phyloP scores from a whole-genome alignment of 1,139 yeast genomes.

The Arxiozyma slooffiae region DNA sequence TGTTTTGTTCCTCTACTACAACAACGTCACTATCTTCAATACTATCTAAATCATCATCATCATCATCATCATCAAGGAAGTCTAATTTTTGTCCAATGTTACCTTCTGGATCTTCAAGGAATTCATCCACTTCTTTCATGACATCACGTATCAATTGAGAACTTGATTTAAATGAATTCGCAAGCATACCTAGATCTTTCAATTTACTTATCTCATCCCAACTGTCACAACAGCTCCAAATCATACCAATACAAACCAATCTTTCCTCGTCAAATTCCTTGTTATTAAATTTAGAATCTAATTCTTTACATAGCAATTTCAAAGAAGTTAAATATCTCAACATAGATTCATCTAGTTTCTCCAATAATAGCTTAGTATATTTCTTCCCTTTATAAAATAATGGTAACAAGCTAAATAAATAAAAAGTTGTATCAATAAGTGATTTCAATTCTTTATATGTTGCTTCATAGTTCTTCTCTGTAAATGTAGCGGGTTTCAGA shows the following conservation, averaged over 20 bases:
- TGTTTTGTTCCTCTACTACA: conserved; percentile 22
- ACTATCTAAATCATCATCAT: background rate
- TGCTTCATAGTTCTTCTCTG: conserved; percentile 33
- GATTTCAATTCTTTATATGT: conserved; percentile 47
- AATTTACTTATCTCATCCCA: conserved; percentile 34
- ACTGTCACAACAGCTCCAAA: conserved; percentile 53
- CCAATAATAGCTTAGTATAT: conserved; percentile 37
- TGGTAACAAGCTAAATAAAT: conserved; percentile 41
- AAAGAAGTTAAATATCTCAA: conserved; percentile 31
- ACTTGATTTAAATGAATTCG: conserved; percentile 38
- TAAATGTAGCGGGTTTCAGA: conserved; percentile 42
- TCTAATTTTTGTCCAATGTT: conserved; percentile 1
- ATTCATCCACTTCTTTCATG: conserved; percentile 52
- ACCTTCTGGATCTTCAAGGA: conserved; percentile 49
- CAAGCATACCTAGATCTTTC: conserved; percentile 46
- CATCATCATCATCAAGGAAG: background rate
- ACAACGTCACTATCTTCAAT: conserved; percentile 26
- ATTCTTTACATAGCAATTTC: conserved; percentile 30
- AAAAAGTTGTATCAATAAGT: conserved; percentile 38
- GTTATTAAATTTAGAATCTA: conserved; percentile 21
- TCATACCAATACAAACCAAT: conserved; percentile 49
- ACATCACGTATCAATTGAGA: conserved; percentile 51
- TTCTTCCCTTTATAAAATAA: conserved; percentile 27
- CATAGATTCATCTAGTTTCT: conserved; percentile 33
- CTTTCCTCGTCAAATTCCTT: conserved; percentile 33